Percentiles rank a stretch among this genome's conserved stretches.
phyloP scores from a whole-genome alignment of 2,329 filamentous ascomycete species.

The Fusarium sp. region DNA sequence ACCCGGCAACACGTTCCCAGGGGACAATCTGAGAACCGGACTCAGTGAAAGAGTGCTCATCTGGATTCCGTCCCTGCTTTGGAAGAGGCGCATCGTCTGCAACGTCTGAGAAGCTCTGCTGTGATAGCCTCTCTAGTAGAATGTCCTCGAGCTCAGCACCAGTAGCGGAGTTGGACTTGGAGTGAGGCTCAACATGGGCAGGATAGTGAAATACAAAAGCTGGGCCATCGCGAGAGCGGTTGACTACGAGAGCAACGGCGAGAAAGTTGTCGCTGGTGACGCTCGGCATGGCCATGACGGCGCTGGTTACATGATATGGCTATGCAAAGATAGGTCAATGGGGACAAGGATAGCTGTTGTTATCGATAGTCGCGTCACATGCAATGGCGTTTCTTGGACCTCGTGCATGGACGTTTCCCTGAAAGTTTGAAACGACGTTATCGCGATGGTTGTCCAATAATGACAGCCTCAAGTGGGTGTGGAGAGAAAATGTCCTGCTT shows the following conservation, averaged over 20 bases:
- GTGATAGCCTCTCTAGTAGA: slow-evolving; percentile 63
- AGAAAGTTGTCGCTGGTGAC: slow-evolving; percentile 71
- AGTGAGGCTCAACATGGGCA: slow-evolving; percentile 63
- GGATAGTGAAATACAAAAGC: slow-evolving; percentile 91
- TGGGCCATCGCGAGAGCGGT: slow-evolving; percentile 82
- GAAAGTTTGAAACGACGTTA: slow-evolving; percentile 17
- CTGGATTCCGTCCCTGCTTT: slow-evolving; percentile 66
- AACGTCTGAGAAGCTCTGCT: slow-evolving; percentile 55
- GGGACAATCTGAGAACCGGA: slow-evolving; percentile 72
- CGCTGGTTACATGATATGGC: slow-evolving; percentile 43
- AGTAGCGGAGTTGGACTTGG: slow-evolving; percentile 54
- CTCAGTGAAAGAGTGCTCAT: slow-evolving; percentile 70
- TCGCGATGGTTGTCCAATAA: slow-evolving; percentile 30
- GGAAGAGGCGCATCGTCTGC: slow-evolving; percentile 57
- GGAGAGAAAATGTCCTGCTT: slow-evolving; percentile 26
- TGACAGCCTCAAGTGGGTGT: slow-evolving; percentile 27
- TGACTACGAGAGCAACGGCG: slow-evolving; percentile 81
- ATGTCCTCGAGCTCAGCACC: slow-evolving; percentile 65
- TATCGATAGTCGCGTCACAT: slow-evolving; percentile 13
- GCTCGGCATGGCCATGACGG: slow-evolving; percentile 61
- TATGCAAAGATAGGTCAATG: slow-evolving; percentile 7
- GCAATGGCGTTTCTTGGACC: slow-evolving; percentile 7
- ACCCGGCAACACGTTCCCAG: slow-evolving; percentile 82
- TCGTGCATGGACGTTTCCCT: not conserved
- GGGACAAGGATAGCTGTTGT: not conserved